A percentile compares a stretch with the other conserved stretches of the same genome.
These are phyloP conservation scores for Boletus subparvulus DNA, from an alignment of 768 basidiomycete genomes.

Conservation along the genomic window DNA sequence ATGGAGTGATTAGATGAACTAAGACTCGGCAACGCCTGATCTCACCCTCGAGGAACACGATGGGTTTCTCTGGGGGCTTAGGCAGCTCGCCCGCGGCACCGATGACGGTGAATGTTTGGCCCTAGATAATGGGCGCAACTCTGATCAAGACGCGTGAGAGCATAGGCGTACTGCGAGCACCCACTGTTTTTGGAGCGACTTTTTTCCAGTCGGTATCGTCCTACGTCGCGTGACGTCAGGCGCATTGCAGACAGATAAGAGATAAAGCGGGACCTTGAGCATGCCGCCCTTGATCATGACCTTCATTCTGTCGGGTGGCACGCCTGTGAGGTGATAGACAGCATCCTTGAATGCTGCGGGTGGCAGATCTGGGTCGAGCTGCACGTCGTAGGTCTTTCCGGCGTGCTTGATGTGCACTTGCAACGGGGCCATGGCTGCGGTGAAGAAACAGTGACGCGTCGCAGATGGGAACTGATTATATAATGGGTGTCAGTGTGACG, in stretches of 20 bases:
- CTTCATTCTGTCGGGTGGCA: slow-evolving; percentile 92
- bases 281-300: slow-evolving; percentile 93
- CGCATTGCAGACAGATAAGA: neutral
- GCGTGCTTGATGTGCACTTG: slow-evolving; percentile 88
- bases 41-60: slow-evolving; percentile 84
- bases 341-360: slow-evolving; percentile 78
- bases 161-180: slow-evolving; percentile 21
- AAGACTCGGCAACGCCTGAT: neutral
- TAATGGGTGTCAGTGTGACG: slow-evolving; percentile 25
- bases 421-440: slow-evolving; percentile 58
- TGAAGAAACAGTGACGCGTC: slow-evolving; percentile 23
- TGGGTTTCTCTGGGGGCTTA: slow-evolving; percentile 74
- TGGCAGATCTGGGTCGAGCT: slow-evolving; percentile 70
- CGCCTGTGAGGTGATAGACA: slow-evolving; percentile 78
- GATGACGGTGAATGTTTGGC: slow-evolving; percentile 90
- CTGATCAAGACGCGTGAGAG: slow-evolving; percentile 3
- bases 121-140: slow-evolving; percentile 42
- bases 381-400: slow-evolving; percentile 71
- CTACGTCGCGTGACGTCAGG: slow-evolving; percentile 36
- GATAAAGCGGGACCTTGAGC: slow-evolving; percentile 63
- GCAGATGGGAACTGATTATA: slow-evolving; percentile 32
- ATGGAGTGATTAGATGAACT: slow-evolving; percentile 15
- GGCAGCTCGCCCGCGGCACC: slow-evolving; percentile 92
- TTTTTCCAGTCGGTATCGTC: slow-evolving; percentile 88
- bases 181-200: slow-evolving; percentile 76